Evolutionary conservation across 768 basidiomycete genomes (phyloP).

Genomic region (Nevesoporus exiguus): DNA sequence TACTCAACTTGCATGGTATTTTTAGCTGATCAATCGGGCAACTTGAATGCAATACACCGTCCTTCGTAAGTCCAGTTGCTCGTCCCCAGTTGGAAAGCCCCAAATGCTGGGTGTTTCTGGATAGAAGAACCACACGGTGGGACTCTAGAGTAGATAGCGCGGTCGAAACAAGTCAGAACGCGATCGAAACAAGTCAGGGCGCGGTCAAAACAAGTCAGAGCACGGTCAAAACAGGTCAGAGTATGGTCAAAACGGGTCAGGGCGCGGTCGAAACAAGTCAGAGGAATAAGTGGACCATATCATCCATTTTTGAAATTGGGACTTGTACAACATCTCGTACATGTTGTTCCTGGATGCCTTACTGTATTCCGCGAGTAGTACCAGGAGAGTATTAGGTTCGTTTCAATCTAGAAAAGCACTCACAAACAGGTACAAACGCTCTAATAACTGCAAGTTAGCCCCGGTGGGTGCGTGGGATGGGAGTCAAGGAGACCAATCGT

Average conservation of each 20-base stretch:
- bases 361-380: background rate
- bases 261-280: slow-evolving; percentile 1
- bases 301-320: background rate
- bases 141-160: background rate
- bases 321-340: no score
- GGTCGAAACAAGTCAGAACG: no score
- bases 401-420: background rate
- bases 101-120: background rate
- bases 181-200: no score
- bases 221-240: no score
- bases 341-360: background rate
- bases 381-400: background rate
- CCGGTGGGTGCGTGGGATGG: background rate
- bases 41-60: background rate
- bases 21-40: background rate
- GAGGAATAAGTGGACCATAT: background rate
- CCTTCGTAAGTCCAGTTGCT: background rate
- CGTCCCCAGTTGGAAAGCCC: background rate
- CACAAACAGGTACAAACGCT: background rate
- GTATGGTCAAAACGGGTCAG: no score
- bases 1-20: background rate
- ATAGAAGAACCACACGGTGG: background rate
- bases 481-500: background rate
- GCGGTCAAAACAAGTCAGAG: no score
- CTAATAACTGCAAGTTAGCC: background rate